Evolutionary conservation across 2,329 filamentous ascomycete species (phyloP), one percentile per base, ranked within the genome.

Genomic region (Cercospora canescens): DNA sequence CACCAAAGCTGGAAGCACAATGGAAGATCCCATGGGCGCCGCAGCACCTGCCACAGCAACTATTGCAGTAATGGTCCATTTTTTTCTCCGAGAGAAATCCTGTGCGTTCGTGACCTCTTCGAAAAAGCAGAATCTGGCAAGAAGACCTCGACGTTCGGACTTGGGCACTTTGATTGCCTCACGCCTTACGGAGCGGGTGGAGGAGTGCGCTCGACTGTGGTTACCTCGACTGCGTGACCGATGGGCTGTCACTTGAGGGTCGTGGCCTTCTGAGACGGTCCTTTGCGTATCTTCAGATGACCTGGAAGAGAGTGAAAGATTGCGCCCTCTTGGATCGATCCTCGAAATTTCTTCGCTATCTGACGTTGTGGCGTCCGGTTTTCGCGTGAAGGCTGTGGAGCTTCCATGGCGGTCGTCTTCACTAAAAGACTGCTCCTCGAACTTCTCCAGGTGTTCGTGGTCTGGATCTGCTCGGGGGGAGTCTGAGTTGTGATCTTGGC

Each of bases 61-160:
- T 56, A 94, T 86, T 37, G 88, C 82, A 0, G 93, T 96, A 70
- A 97, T 88, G 67, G 87, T 85, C 93, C 93, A 97, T 87, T 97
- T 97, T 14, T 87, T 92, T 58, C 81, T 85, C 35, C 87, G 86
- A 11, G 85, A 81, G 75, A 97, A 96, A 59, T 92, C 86, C 66
- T 89, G 88, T 0, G 93, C 91, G 34, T 89, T 84, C 54, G 91
- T 88, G 14, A 96, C 88, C 79, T 97, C 94, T 1, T 93, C 90
- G 16, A 96, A 82, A 34, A 96, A 67, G 1, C 91, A 83, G 12
- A 96, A 82, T 39, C 85, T 85, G 1, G 88, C 89, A 56, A 97
- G 84, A 1, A 96, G 81, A 0, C 94, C 94, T 73, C 93, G 84
- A 57, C 92, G 86, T 67, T 87, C 77, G 1, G 76, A 72, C 37